phyloP scores from a whole-genome alignment of 768 basidiomycete genomes.

The Suillus subluteus region DNA sequence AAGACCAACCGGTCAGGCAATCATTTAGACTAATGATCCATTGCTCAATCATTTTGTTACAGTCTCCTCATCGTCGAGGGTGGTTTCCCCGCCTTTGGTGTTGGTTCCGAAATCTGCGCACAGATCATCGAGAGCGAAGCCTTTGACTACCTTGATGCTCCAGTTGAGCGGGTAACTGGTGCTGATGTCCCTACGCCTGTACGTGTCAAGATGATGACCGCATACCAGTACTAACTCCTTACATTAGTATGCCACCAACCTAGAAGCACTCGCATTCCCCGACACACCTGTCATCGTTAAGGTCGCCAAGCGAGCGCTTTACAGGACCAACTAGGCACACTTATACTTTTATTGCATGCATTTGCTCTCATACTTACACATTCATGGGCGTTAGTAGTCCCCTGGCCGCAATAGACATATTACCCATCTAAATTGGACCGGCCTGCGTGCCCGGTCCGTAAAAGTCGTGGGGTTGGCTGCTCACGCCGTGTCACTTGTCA shows the following conservation, averaged over 20 bases:
- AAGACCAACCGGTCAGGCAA: constrained; percentile 88
- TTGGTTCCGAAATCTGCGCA: constrained; percentile 97
- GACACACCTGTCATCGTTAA: constrained; percentile 89
- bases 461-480: background rate
- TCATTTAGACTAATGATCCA: background rate
- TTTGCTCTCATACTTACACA: constrained; percentile 17
- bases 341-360: constrained; percentile 17
- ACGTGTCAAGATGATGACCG: constrained; percentile 33
- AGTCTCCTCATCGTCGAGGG: constrained; percentile 95
- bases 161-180: constrained; percentile 96
- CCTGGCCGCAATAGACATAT: constrained; percentile 23
- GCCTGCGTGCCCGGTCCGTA: background rate
- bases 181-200: constrained; percentile 98
- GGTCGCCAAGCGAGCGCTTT: constrained; percentile 92
- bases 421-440: constrained; percentile 1
- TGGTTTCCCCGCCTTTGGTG: constrained; percentile 98
- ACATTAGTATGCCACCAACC: constrained; percentile 81
- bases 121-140: constrained; percentile 98
- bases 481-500: constrained; percentile 1
- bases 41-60: constrained; percentile 12
- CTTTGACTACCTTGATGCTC: constrained; percentile 98
- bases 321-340: constrained; percentile 70
- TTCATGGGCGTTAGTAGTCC: constrained; percentile 22
- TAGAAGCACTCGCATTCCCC: constrained; percentile 93
- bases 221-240: constrained; percentile 16